These are phyloP conservation scores for Pichia rugopelliculosa DNA, from an alignment of 805 yeast genomes.

Conservation along the genomic window DNA sequence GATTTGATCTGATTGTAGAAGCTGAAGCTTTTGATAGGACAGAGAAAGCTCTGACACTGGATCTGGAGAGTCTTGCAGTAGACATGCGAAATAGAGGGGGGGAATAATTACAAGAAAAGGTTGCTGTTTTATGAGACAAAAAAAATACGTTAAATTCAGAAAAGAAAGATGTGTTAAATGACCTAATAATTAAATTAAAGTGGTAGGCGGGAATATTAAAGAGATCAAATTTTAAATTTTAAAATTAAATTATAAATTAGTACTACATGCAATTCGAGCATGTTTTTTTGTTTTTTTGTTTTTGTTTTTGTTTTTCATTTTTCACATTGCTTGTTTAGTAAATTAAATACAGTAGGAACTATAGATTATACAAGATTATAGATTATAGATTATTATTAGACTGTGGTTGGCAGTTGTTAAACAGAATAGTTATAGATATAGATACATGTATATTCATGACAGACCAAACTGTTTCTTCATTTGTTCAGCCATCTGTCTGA, in stretches of 20 bases:
- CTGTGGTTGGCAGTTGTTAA: too few relatives aligned
- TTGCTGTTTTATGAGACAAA: background rate
- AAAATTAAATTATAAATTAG: too few relatives aligned
- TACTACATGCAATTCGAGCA: background rate
- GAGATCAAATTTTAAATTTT: too few relatives aligned
- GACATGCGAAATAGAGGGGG: background rate
- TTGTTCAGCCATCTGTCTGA: conserved; percentile 56
- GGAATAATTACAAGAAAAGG: background rate
- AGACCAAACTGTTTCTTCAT: conserved; percentile 25
- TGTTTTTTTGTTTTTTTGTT: background rate
- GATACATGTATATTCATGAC: conserved; percentile 3
- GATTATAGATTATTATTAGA: too few relatives aligned
- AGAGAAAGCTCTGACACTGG: background rate
- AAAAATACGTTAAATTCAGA: too few relatives aligned
- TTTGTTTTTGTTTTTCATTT: background rate
- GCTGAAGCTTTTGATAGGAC: background rate
- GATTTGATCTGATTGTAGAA: background rate
- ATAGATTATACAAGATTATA: background rate
- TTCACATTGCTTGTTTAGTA: background rate
- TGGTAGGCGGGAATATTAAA: background rate
- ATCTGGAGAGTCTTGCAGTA: background rate
- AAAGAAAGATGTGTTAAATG: background rate
- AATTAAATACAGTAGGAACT: too few relatives aligned
- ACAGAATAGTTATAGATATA: too few relatives aligned
- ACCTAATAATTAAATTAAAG: background rate